phyloP scores from a whole-genome alignment of 2,329 filamentous ascomycete species.

The Colletotrichum melonis region DNA sequence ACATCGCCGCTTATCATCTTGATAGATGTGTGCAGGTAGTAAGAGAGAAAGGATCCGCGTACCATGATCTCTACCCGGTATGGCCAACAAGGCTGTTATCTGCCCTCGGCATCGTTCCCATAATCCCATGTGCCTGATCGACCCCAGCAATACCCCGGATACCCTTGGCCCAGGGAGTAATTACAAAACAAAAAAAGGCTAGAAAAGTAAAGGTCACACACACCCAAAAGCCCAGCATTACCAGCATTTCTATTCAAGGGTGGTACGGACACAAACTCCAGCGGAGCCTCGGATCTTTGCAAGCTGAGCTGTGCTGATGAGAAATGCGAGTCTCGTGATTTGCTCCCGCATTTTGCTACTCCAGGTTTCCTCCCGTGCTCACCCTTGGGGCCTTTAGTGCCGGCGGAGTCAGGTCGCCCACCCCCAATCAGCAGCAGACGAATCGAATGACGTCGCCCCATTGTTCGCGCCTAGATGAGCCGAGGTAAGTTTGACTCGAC shows the following conservation, averaged over 20 bases:
- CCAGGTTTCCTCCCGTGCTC: not conserved
- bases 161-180: not conserved
- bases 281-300: conserved; percentile 24
- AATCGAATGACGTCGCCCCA: conserved; percentile 6
- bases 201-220: not conserved
- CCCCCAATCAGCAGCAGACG: conserved; percentile 27
- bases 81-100: not conserved
- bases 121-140: not conserved
- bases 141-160: no score
- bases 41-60: not conserved
- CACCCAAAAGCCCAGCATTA: not conserved
- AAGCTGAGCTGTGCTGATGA: conserved; percentile 9
- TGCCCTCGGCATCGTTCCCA: not conserved
- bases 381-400: not conserved
- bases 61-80: not conserved
- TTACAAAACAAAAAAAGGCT: not conserved
- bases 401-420: not conserved
- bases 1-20: not conserved
- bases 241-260: not conserved
- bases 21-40: not conserved
- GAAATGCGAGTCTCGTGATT: conserved; percentile 33
- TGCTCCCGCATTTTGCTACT: conserved; percentile 29
- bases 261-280: not conserved
- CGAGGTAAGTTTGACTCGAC: conserved; percentile 36
- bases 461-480: conserved; percentile 36